Conservation (phyloP, 495 filamentous ascomycete genomes). For the Trichoderma asperelloides region DNA sequence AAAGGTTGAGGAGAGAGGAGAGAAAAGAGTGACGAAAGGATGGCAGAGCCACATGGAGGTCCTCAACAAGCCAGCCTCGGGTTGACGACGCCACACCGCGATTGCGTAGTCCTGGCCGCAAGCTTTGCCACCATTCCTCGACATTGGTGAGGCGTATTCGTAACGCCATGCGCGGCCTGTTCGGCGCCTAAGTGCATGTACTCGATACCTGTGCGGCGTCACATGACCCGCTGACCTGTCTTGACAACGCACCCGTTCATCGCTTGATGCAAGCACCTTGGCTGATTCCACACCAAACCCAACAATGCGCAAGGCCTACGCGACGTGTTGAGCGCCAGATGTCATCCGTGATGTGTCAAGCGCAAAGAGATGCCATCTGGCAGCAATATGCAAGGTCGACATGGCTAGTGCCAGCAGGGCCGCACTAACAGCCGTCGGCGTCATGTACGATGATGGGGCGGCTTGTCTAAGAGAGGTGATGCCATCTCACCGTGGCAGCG, state of each 20-base stretch:
- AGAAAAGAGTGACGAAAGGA: background rate
- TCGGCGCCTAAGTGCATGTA: background rate
- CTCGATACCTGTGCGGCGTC: background rate
- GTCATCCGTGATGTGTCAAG: background rate
- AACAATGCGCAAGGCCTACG: background rate
- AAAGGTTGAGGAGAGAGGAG: background rate
- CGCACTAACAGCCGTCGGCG: background rate
- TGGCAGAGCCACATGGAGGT: background rate
- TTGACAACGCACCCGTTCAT: background rate
- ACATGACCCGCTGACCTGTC: constrained; percentile 7
- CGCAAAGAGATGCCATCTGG: background rate
- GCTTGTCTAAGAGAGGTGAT: too few species aligned
- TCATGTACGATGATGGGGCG: background rate
- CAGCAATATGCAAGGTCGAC: background rate
- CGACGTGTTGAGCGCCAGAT: background rate
- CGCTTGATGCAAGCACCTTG: background rate
- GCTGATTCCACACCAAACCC: background rate
- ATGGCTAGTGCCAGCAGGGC: background rate
- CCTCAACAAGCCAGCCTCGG: background rate
- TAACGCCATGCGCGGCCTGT: constrained; percentile 1
- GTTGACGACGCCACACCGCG: background rate
- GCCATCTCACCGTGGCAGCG: too few species aligned
- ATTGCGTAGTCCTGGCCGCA: background rate
- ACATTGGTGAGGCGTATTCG: background rate
- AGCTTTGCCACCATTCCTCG: background rate